A percentile compares a stretch with the other conserved stretches of the same genome.
phyloP scores from a whole-genome alignment of 768 basidiomycete species.

The Antrodiella citrinella region DNA sequence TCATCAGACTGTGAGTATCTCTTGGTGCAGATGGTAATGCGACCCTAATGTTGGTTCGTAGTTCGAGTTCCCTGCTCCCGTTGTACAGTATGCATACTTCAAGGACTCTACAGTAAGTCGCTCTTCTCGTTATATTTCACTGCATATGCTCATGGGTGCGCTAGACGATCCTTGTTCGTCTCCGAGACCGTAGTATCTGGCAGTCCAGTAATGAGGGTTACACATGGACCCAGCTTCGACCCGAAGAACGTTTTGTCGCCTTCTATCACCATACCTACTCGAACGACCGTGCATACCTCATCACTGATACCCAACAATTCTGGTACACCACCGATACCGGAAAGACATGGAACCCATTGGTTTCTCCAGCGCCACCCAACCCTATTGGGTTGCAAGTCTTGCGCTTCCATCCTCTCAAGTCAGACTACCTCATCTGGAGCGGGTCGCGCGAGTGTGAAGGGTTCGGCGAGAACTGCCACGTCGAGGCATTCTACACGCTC shows the following conservation, averaged over 20 bases:
- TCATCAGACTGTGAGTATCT: conserved; percentile 54
- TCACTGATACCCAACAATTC: conserved; percentile 57
- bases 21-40: background rate
- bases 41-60: conserved; percentile 21
- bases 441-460: conserved; percentile 63
- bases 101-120: conserved; percentile 58
- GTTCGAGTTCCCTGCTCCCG: conserved; percentile 57
- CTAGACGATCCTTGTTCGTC: conserved; percentile 77
- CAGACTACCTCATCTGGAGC: conserved; percentile 86
- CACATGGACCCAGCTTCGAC: conserved; percentile 67
- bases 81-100: conserved; percentile 83
- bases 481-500: conserved; percentile 63
- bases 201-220: conserved; percentile 95
- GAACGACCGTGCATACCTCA: conserved; percentile 80
- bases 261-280: conserved; percentile 83
- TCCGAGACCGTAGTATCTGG: conserved; percentile 75
- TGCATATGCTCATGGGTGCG: too few species aligned
- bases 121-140: background rate
- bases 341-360: conserved; percentile 49
- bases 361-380: conserved; percentile 69
- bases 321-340: conserved; percentile 85
- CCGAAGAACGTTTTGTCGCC: conserved; percentile 60
- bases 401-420: conserved; percentile 73
- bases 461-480: conserved; percentile 50
- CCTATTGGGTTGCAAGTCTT: conserved; percentile 67